Base-by-base conservation (phyloP, 1,284 basidiomycete species). In the Puccinia triticina region DNA sequence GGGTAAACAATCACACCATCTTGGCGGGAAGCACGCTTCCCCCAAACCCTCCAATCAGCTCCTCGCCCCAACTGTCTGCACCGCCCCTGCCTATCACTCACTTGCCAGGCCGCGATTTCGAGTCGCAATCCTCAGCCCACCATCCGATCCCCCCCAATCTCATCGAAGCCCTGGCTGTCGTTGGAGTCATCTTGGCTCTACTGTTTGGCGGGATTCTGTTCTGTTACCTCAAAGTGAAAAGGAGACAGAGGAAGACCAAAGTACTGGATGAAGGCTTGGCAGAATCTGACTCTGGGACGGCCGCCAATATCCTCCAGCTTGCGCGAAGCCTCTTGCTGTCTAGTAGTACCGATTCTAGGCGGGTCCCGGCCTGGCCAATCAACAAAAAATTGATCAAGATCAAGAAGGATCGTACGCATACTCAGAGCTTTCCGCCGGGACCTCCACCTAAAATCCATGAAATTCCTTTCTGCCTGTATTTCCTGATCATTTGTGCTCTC, bases 351-450 rank as follows among this genome's bases (percentile, higher is more conserved):
- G 40, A 34, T 43, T 69, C 37, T 26, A 23, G 46, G 10, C 66
- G 66, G 40, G n/a, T 67, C 40, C 11, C 46, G 23, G 46, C 46
- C 11, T 69, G 67, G 67, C 67, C 67, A 48, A 71, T 71, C n/a
- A 46, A 71, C n/a, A 71, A 71, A n/a, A 71, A 71, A 71, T 26
- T 46, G 16, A 71, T 71, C 43, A 71, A 53, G 32, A 8, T 71
- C 66, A 69, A 69, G 32, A 69, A n/a, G 40, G 37, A 69, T 21
- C 40, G n/a, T n/a, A n/a, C n/a, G n/a, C n/a, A n/a, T n/a, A n/a
- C 66, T 23, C 23, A 69, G n/a, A 69, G 66, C 43, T 69, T 46
- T 43, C 40, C 40, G 29, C 66, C 66, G 1, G 66, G 66, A 7
- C 66, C 37, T n/a, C 34, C n/a, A 12, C 66, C 64, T 37, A 7